phyloP scores from a whole-genome alignment of 306 rosid genomes.

The Corylus americana region DNA sequence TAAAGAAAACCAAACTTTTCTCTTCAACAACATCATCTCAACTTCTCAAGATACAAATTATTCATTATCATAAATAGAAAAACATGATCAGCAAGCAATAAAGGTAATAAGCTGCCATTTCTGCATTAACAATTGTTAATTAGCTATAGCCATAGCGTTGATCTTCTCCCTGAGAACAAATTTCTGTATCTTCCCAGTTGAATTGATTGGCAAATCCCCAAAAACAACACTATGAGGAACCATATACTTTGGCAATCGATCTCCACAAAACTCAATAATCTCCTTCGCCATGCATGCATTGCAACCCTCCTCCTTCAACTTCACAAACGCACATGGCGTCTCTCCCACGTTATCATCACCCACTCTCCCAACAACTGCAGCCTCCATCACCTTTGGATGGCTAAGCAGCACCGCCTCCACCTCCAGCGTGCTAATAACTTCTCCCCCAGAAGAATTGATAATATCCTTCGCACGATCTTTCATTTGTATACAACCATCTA shows the following conservation, averaged over 20 bases:
- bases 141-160: not conserved
- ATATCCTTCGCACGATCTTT: slow-evolving; percentile 74
- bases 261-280: slow-evolving; percentile 57
- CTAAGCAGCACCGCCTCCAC: slow-evolving; percentile 70
- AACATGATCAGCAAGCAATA: too few relatives aligned
- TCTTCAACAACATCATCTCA: too few relatives aligned
- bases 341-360: slow-evolving; percentile 34
- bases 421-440: slow-evolving; percentile 61
- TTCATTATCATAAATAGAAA: too few relatives aligned
- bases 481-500: slow-evolving; percentile 56
- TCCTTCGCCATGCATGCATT: slow-evolving; percentile 37
- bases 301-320: slow-evolving; percentile 51
- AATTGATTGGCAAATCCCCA: slow-evolving; percentile 74
- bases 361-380: slow-evolving; percentile 64
- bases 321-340: slow-evolving; percentile 55
- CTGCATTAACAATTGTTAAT: too few relatives aligned
- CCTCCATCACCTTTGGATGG: slow-evolving; percentile 65
- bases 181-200: slow-evolving; percentile 85
- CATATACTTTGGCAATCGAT: slow-evolving; percentile 55
- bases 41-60: too few relatives aligned
- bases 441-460: slow-evolving; percentile 37
- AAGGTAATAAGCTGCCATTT: too few relatives aligned
- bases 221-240: slow-evolving; percentile 63
- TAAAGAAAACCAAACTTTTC: too few relatives aligned
- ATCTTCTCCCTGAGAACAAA: slow-evolving; percentile 57